Percentiles rank a stretch among this genome's conserved stretches.
These are phyloP conservation scores for Populus ilicifolia DNA, from an alignment of 345 rosid species.

Conservation along the genomic window DNA sequence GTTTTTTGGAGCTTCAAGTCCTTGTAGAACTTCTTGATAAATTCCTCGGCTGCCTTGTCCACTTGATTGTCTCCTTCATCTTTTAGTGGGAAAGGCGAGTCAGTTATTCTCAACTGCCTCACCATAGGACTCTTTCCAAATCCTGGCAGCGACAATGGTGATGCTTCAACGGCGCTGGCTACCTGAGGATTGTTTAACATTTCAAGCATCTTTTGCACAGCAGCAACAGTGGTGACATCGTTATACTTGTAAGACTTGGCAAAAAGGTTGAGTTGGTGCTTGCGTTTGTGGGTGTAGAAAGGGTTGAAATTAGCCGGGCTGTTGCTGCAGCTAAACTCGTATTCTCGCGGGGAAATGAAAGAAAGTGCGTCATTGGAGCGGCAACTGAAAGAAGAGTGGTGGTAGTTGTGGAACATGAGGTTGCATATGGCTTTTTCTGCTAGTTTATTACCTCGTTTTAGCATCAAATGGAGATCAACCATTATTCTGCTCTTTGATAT, in stretches of 20 bases:
- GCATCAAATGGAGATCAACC: constrained; percentile 51
- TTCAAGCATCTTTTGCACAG: constrained; percentile 69
- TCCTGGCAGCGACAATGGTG: constrained; percentile 43
- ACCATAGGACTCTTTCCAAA: constrained; percentile 65
- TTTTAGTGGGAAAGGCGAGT: constrained; percentile 71
- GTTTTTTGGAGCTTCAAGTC: constrained; percentile 56
- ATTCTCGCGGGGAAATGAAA: constrained; percentile 62
- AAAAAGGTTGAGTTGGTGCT: constrained; percentile 32
- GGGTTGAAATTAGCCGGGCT: constrained; percentile 47
- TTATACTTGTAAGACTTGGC: constrained; percentile 31
- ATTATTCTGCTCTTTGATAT: constrained; percentile 50
- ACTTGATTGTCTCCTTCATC: constrained; percentile 50
- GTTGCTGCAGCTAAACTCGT: constrained; percentile 97
- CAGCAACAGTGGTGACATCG: constrained; percentile 47
- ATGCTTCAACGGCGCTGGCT: constrained; percentile 32
- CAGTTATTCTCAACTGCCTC: constrained; percentile 62
- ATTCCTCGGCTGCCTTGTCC: constrained; percentile 84
- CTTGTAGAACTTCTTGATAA: constrained; percentile 69
- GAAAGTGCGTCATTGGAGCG: constrained; percentile 58
- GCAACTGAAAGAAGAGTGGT: constrained; percentile 51
- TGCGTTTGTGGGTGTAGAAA: constrained; percentile 33
- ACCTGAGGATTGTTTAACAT: constrained; percentile 44
- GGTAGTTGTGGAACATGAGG: constrained; percentile 42
- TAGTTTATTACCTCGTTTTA: constrained; percentile 48
- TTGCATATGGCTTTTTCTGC: constrained; percentile 55